Conservation (phyloP, 352 stramenopile genomes). For the Phytophthora ramorum region DNA sequence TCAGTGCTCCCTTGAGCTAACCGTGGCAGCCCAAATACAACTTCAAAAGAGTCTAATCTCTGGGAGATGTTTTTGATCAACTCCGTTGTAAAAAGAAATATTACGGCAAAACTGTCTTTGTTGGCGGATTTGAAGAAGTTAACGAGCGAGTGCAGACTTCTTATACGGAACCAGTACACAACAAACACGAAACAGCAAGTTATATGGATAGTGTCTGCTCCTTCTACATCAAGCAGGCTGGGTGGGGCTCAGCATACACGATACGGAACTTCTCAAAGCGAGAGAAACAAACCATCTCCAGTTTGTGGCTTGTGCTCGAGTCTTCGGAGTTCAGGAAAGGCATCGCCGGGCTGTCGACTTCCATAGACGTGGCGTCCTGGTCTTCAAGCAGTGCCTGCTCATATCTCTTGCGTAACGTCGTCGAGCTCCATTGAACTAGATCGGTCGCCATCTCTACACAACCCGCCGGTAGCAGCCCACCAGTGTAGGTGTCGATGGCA, state of each 20-base stretch:
- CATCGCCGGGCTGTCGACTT: not conserved
- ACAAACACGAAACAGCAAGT: conserved; percentile 4
- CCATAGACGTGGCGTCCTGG: conserved; percentile 1
- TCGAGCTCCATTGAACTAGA: conserved; percentile 14
- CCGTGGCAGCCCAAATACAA: no score
- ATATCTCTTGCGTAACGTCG: conserved; percentile 20
- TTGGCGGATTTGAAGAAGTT: not conserved
- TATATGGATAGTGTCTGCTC: conserved; percentile 7
- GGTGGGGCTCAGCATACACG: conserved; percentile 22
- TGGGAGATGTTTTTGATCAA: no score
- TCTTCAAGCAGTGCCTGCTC: conserved; percentile 18
- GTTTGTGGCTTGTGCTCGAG: not conserved
- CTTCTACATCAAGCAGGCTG: conserved; percentile 2
- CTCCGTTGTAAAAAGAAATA: not conserved
- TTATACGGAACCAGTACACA: not conserved
- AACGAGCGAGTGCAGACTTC: not conserved
- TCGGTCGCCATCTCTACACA: conserved; percentile 1
- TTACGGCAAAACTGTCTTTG: not conserved
- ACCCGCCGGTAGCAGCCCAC: conserved; percentile 2
- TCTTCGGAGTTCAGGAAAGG: conserved; percentile 4
- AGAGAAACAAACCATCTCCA: conserved; percentile 24
- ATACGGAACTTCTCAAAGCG: conserved; percentile 35
- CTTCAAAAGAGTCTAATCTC: no score
- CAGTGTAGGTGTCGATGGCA: not conserved
- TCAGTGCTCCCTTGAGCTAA: no score